Evolutionary conservation across 805 yeast species (phyloP).

Genomic region (Tetrapisispora taiwanensis): DNA sequence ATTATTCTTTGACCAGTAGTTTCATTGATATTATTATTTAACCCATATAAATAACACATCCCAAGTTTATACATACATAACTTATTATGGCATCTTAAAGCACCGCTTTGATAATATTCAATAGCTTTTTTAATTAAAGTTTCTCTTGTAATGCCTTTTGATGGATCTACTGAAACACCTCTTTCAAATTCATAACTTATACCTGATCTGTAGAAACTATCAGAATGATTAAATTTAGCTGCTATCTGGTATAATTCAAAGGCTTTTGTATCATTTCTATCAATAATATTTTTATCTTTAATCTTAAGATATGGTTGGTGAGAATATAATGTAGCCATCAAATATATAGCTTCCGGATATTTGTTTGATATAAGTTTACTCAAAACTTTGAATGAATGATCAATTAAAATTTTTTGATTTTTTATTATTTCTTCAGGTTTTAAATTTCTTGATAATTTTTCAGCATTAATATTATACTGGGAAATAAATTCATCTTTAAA

Average conservation of each 20-base stretch:
- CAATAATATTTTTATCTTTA: constrained; percentile 38
- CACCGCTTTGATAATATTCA: constrained; percentile 48
- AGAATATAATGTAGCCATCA: constrained; percentile 53
- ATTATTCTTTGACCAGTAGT: constrained; percentile 1
- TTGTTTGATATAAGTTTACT: constrained; percentile 44
- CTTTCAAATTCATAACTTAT: constrained; percentile 48
- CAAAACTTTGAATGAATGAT: constrained; percentile 49
- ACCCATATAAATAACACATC: constrained; percentile 47
- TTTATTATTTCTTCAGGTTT: constrained; percentile 36
- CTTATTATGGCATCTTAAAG: constrained; percentile 44
- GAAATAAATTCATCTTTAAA: constrained; percentile 34
- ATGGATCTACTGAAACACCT: constrained; percentile 40
- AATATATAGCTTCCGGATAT: constrained; percentile 46
- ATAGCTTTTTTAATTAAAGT: constrained; percentile 31
- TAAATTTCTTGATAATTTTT: constrained; percentile 31
- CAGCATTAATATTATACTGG: constrained; percentile 40
- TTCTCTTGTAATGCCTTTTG: neutral
- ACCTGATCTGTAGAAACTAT: constrained; percentile 59
- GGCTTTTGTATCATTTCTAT: constrained; percentile 49
- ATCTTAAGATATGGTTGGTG: constrained; percentile 38
- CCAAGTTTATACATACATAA: constrained; percentile 70
- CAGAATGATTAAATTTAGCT: constrained; percentile 46
- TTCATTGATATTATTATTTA: constrained; percentile 26
- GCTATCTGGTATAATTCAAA: constrained; percentile 51
- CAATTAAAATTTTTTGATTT: constrained; percentile 45